These are phyloP conservation scores for Elymus sibiricus DNA, from an alignment of 176 grass and related monocot species.

Conservation along the genomic window DNA sequence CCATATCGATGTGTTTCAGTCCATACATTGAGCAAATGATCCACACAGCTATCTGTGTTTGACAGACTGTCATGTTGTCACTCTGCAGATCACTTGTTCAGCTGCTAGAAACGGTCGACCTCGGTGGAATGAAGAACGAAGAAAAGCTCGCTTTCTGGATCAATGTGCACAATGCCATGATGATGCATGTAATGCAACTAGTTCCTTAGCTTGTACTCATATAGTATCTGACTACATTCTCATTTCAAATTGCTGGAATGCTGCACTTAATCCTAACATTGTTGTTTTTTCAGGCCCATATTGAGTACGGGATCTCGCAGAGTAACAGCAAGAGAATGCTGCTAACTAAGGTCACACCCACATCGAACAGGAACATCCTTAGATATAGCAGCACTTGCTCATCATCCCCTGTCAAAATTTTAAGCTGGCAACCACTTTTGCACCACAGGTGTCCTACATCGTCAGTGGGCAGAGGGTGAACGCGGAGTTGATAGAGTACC, in stretches of 20 bases:
- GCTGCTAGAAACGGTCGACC: constrained; percentile 67
- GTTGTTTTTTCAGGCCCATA: constrained; percentile 60
- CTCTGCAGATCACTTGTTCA: constrained; percentile 63
- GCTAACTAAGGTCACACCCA: constrained; percentile 60
- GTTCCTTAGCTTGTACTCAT: constrained; percentile 3
- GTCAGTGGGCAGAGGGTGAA: constrained; percentile 72
- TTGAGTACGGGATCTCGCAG: constrained; percentile 63
- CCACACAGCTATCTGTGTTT: neutral
- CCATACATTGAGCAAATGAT: neutral
- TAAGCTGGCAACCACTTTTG: neutral
- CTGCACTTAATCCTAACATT: neutral
- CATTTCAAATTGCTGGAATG: too few relatives aligned
- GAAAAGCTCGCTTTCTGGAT: constrained; percentile 97
- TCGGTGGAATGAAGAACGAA: constrained; percentile 60
- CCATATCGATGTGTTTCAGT: neutral
- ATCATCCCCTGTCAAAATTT: neutral
- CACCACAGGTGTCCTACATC: constrained; percentile 50
- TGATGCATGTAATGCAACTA: constrained; percentile 99
- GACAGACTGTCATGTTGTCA: neutral
- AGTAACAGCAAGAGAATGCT: constrained; percentile 62
- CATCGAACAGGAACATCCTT: neutral
- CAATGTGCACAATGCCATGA: constrained; percentile 93
- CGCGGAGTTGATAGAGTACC: constrained; percentile 65
- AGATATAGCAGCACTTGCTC: neutral
- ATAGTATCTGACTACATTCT: too few relatives aligned